These are phyloP conservation scores for Tetragonia tetragonoides DNA, from an alignment of 148 eudicot genomes.

Conservation along the genomic window DNA sequence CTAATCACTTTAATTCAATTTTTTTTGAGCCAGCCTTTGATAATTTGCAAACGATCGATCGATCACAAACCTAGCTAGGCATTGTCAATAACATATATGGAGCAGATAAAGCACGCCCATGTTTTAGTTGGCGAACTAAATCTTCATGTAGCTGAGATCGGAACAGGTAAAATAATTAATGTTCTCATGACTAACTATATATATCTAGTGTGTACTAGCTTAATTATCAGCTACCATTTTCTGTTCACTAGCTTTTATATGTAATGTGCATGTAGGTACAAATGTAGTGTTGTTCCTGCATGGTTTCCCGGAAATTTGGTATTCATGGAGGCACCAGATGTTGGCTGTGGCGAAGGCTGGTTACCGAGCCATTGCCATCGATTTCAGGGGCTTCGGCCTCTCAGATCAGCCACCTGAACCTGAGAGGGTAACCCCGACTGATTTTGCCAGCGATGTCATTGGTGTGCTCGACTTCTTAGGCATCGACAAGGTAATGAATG, in stretches of 20 bases:
- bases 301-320: conserved; percentile 63
- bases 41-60: too few species aligned
- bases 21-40: too few species aligned
- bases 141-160: conserved; percentile 31
- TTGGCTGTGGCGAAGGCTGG: conserved; percentile 46
- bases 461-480: conserved; percentile 37
- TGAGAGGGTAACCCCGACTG: conserved; percentile 35
- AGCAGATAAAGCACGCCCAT: conserved; percentile 29
- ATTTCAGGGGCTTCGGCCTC: conserved; percentile 54
- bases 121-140: conserved; percentile 19
- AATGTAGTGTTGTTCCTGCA: conserved; percentile 31
- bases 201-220: too few species aligned
- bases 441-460: conserved; percentile 35
- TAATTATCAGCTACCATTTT: too few species aligned
- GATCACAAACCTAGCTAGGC: too few species aligned
- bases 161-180: conserved; percentile 31
- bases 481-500: conserved; percentile 44
- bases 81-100: conserved; percentile 24
- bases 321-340: conserved; percentile 64
- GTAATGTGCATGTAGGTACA: conserved; percentile 17
- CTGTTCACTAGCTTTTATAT: too few species aligned
- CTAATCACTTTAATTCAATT: too few species aligned
- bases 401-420: conserved; percentile 51
- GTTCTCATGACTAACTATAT: too few species aligned
- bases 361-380: conserved; percentile 47